Evolutionary conservation across 1,284 basidiomycete species (phyloP), one percentile per base, ranked within the genome.

Genomic region (Prillingera fragicola): DNA sequence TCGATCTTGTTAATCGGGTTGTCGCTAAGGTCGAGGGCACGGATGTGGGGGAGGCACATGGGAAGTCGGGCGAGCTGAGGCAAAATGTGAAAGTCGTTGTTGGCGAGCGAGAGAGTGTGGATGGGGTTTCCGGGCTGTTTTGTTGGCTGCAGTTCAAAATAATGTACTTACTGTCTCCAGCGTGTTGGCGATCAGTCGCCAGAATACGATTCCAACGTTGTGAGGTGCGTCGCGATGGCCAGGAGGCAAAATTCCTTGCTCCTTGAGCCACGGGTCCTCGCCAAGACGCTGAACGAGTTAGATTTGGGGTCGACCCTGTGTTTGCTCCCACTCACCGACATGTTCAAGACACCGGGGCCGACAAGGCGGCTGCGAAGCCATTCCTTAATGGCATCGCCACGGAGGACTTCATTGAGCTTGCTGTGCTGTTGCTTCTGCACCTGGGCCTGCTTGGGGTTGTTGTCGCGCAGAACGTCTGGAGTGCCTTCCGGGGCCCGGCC

Each of bases 21-120:
- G 42, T 59, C 48, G 40, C 62, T 65, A 22, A 71, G 59, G 41
- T 71, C 68, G 14, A 71, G 57, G 5, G 67, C 67, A 23, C 65
- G 59, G 41, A 71, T 57, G 43, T 69, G 45, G 9, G 68, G 68
- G 6, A 71, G 52, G 25, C 39, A 59, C 17, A 50, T 33, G 8
- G 66, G 58, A 9, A 71, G 56, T 15, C 50, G 53, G 15, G 51
- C 41, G 10, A 71, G 58, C 25, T 63, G 61, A 15, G 34, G n/a
- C 12, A 69, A 53, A 35, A 51, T 43, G 25, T 38, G 25, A 37
- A 70, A 58, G 26, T 61, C 47, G 51, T 71, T 71, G 28, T 60
- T 48, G 19, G 62, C 62, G 14, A 71, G 54, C 7, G 62, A 64
- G 14, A 71, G 54, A 24, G 68, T 71, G 51, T 63, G 60, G n/a